Conservation (phyloP, 2,329 filamentous ascomycete species). For the Leptographium lundbergii region DNA sequence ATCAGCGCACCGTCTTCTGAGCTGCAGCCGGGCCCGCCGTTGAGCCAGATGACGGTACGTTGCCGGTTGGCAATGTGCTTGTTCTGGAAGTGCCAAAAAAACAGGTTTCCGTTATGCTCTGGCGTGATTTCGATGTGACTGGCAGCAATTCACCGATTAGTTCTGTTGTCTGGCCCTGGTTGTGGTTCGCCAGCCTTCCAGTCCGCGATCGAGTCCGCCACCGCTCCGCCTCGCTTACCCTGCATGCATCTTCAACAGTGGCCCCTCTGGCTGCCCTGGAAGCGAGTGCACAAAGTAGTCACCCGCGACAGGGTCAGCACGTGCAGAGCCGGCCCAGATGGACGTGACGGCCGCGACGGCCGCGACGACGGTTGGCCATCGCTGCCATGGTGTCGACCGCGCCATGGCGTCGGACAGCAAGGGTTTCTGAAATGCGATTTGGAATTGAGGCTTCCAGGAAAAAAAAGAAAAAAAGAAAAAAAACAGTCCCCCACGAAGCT, state of each 20-base stretch:
- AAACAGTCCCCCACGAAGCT: neutral
- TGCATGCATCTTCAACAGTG: constrained; percentile 92
- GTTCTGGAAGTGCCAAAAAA: constrained; percentile 98
- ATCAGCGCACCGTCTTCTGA: constrained; percentile 95
- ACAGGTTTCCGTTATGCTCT: constrained; percentile 81
- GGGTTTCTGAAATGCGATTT: neutral
- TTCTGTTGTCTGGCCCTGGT: too few species aligned
- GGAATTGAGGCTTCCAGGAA: neutral
- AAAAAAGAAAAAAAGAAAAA: neutral
- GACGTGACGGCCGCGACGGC: constrained; percentile 26
- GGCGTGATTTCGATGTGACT: constrained; percentile 87
- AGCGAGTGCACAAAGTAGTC: constrained; percentile 85
- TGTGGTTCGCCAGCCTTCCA: too few species aligned
- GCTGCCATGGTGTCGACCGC: constrained; percentile 9
- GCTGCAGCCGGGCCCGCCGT: constrained; percentile 92
- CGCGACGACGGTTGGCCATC: constrained; percentile 15
- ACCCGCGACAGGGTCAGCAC: constrained; percentile 44
- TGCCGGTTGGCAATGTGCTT: constrained; percentile 86
- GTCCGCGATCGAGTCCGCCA: too few species aligned
- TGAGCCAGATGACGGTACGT: constrained; percentile 90
- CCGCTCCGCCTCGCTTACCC: constrained; percentile 47
- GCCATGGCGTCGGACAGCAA: neutral
- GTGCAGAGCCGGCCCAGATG: constrained; percentile 23
- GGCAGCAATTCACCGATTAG: neutral
- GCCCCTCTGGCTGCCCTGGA: constrained; percentile 69